Conservation (phyloP, 805 yeast species). For the Saccharomycopsis babjevae region DNA sequence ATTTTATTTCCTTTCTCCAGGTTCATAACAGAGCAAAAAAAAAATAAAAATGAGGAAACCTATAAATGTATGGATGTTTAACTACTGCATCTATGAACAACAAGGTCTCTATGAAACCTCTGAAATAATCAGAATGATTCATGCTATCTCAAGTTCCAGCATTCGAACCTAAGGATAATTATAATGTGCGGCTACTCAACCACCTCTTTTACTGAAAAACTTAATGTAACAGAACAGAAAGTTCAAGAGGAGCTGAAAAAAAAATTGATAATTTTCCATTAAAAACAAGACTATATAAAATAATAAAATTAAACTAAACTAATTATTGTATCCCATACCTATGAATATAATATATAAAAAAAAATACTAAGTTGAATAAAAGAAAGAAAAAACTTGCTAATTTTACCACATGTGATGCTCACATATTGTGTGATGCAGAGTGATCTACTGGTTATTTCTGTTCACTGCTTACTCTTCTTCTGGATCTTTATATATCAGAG, state of each 20-base stretch:
- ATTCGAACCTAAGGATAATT: too few relatives aligned
- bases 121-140: too few relatives aligned
- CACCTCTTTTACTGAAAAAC: too few relatives aligned
- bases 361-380: background rate
- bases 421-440: background rate
- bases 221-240: too few relatives aligned
- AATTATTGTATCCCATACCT: background rate
- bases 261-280: too few relatives aligned
- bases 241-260: too few relatives aligned
- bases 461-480: background rate
- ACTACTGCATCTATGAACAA: too few relatives aligned
- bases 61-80: too few relatives aligned
- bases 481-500: background rate
- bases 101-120: too few relatives aligned
- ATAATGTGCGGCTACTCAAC: too few relatives aligned
- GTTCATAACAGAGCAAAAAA: background rate
- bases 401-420: background rate
- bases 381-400: background rate
- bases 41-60: too few relatives aligned
- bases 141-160: too few relatives aligned
- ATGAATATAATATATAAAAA: background rate
- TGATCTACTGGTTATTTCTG: background rate
- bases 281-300: background rate
- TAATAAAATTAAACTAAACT: background rate
- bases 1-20: background rate